Evolutionary conservation across 2,329 filamentous ascomycete species (phyloP), one percentile per base, ranked within the genome.

Genomic region (Lachnellula hyalina): DNA sequence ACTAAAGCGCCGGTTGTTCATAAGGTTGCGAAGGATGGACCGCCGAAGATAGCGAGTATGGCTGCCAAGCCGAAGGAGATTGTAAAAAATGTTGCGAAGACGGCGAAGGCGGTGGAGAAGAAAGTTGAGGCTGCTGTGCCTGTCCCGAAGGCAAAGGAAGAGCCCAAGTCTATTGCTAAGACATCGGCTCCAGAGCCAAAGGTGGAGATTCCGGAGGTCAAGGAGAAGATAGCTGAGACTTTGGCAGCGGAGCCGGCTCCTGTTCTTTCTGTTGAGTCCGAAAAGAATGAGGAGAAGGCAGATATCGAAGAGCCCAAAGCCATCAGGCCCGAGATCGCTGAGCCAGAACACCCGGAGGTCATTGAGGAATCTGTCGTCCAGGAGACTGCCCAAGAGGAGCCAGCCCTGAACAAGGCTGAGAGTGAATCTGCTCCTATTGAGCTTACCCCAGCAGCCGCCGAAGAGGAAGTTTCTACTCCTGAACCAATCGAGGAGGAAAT

Each of bases 1-100:
- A 68, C 64, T 53, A 57, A 60, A 59, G 58, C 62, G 14, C 59
- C 62, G 40, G 63, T 63, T 4, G 56, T 60, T 2, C 65, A 62
- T 48, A 50, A 62, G 53, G 51, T 49, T 7, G 63, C 62, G n/a
- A 63, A 57, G 40, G 64, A 68, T 57, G 63, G 59, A n/a, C 53
- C 61, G 23, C 42, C 61, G 14, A 65, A 62, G 47, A 61, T 55
- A 40, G 55, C 53, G n/a, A 53, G 46, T 49, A 60, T 59, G 21
- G 40, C 54, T 1, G 54, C 47, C 7, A 62, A 62, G 41, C 52
- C 46, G 7, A 61, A 55, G 42, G 44, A 59, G 21, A 40, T 55
- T n/a, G 51, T 52, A 2, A 60, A 60, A 45, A 45, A 46, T 12
- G 42, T 41, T 23, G 21, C 54, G n/a, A 63, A 62, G 47, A 47